phyloP scores from a whole-genome alignment of 176 grass and related monocot genomes.

The Lolium rigidum region DNA sequence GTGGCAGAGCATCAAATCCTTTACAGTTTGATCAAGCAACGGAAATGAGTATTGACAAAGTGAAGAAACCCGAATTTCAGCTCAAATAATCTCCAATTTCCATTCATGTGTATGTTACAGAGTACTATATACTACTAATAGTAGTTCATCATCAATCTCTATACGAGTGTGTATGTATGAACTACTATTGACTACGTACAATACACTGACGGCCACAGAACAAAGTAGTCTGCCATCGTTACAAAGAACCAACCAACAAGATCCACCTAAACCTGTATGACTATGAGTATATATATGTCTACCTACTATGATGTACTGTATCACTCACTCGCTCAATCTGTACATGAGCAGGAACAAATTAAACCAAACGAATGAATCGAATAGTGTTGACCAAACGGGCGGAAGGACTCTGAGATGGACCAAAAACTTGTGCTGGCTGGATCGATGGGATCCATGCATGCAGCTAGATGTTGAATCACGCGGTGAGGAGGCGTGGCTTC shows the following conservation, averaged over 20 bases:
- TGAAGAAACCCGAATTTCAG: not conserved
- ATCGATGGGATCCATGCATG: slow-evolving; percentile 20
- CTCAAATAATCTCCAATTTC: slow-evolving; percentile 16
- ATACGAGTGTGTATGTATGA: slow-evolving; percentile 25
- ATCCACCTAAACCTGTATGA: not conserved
- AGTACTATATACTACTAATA: not conserved
- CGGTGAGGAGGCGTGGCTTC: slow-evolving; percentile 84
- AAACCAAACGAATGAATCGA: slow-evolving; percentile 60
- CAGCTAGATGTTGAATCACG: slow-evolving; percentile 16
- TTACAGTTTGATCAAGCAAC: not conserved
- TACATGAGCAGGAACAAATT: slow-evolving; percentile 54
- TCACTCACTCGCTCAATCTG: slow-evolving; percentile 35
- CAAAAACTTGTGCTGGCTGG: slow-evolving; percentile 36
- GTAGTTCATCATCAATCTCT: slow-evolving; percentile 30
- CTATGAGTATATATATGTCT: not conserved
- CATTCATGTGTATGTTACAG: slow-evolving; percentile 43
- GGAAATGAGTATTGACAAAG: not conserved
- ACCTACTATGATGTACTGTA: slow-evolving; percentile 10
- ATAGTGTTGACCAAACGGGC: not conserved
- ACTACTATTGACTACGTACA: not conserved
- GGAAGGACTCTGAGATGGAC: not conserved
- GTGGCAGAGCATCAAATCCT: not conserved
- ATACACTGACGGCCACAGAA: slow-evolving; percentile 37
- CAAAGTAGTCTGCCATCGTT: not conserved
- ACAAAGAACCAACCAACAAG: slow-evolving; percentile 20